Evolutionary conservation across 768 basidiomycete genomes (phyloP).

Genomic region (Naganishia vaughanmartiniae): DNA sequence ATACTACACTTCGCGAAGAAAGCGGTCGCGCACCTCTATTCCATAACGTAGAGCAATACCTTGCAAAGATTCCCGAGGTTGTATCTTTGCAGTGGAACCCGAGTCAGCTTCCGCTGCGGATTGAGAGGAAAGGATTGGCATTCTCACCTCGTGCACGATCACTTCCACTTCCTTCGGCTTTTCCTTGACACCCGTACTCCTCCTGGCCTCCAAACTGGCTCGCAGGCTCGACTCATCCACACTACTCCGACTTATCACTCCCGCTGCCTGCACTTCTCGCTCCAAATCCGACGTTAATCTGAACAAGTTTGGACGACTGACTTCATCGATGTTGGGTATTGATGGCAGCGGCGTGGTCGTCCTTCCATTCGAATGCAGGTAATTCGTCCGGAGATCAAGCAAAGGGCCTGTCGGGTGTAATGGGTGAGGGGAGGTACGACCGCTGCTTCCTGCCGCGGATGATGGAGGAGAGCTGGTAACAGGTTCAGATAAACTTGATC

Average conservation of each 20-base stretch:
- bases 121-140: neutral
- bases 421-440: neutral
- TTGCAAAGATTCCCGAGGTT: constrained; percentile 72
- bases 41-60: constrained; percentile 88
- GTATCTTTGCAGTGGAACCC: constrained; percentile 51
- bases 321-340: constrained; percentile 3
- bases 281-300: constrained; percentile 46
- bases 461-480: neutral
- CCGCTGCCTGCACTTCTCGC: constrained; percentile 39
- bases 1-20: neutral
- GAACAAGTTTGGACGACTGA: constrained; percentile 31
- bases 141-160: constrained; percentile 46
- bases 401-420: neutral
- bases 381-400: neutral
- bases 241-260: constrained; percentile 34
- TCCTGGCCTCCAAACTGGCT: constrained; percentile 42
- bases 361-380: neutral
- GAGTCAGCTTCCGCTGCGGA: neutral
- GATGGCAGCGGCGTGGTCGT: neutral
- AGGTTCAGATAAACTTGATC: neutral
- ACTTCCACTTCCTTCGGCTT: constrained; percentile 46
- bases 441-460: neutral
- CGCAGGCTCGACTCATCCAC: constrained; percentile 37
- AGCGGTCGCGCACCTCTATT: constrained; percentile 59
- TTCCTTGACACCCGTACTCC: constrained; percentile 35